These are phyloP conservation scores for Lepiota venenata DNA, from an alignment of 768 basidiomycete species.

Conservation along the genomic window DNA sequence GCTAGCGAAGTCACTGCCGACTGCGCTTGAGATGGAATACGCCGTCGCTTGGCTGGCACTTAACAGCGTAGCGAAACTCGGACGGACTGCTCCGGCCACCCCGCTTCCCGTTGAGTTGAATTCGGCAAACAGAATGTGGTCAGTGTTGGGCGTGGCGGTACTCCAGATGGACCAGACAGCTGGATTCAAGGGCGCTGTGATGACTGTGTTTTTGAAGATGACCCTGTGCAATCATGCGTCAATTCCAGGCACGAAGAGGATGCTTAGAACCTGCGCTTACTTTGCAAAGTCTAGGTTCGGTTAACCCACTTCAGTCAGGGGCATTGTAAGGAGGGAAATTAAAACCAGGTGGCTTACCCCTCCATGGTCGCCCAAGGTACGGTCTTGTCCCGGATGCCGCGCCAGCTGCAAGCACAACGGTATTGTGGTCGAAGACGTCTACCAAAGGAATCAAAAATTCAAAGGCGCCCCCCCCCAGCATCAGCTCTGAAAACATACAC, in stretches of 20 bases:
- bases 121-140: conserved; percentile 41
- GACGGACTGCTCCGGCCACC: conserved; percentile 25
- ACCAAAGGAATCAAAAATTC: not conserved
- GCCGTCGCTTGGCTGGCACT: conserved; percentile 27
- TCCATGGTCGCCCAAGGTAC: conserved; percentile 45
- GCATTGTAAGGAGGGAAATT: too few species aligned
- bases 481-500: conserved; percentile 12
- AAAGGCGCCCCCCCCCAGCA: conserved; percentile 17
- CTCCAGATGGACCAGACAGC: conserved; percentile 47
- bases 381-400: conserved; percentile 29
- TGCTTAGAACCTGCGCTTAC: too few species aligned
- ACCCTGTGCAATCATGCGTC: conserved; percentile 25
- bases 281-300: too few species aligned
- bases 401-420: conserved; percentile 30
- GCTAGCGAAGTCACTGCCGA: conserved; percentile 33
- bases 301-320: too few species aligned
- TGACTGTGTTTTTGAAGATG: conserved; percentile 40
- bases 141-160: conserved; percentile 30
- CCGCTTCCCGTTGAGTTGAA: conserved; percentile 40
- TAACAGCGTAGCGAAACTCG: conserved; percentile 36
- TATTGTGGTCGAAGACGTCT: conserved; percentile 38
- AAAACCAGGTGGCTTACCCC: conserved; percentile 22
- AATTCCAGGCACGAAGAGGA: too few species aligned
- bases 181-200: conserved; percentile 35
- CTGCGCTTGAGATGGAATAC: conserved; percentile 37